Base-by-base conservation (phyloP, 169 alveolate species). In the Eimeria sp. region DNA sequence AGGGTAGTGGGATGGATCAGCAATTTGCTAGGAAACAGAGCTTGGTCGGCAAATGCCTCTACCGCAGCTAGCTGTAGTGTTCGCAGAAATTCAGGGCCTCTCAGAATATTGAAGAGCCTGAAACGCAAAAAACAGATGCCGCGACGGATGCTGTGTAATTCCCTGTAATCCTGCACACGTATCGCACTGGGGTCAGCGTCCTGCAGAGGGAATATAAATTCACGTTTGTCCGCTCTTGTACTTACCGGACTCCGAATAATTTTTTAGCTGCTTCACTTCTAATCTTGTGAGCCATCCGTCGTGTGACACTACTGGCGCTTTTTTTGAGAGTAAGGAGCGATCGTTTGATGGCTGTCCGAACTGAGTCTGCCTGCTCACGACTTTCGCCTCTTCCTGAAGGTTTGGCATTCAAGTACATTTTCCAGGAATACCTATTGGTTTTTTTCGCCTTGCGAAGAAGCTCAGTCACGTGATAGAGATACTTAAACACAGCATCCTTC, bases 381-480 rank as follows among this genome's bases (percentile, higher is more conserved):
- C 43, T 27, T 16, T 87, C 94, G 64, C 94, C 94, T 43, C 16
- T 87, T 27, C 83, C 27, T 49, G 60, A 8, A 25, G 94, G 94
- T 30, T n/a, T 87, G 56, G 94, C 94, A 49, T 87, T 87, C 71
- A 87, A 87, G 52, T 87, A 87, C 94, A 33, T 66, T 66, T 62
- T 64, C 94, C 94, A 87, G n/a, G 78, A 64, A 62, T 87, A 87
- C 66, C 66, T 87, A 25, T 87, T 66, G 83, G 83, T 87, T 66
- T 87, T 87, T 54, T 87, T 87, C 46, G 94, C 62, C 64, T 64
- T 87, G 94, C 94, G 94, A 49, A 87, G 83, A 64, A 64, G 64
- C 83, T 87, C 46, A 20, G 94, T 62, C n/a, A 87, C 94, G 6
- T 37, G 66, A 52, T 46, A 64, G 56, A 87, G 83, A 62, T 87